Percentiles rank a stretch among this genome's conserved stretches.
Evolutionary conservation across 768 basidiomycete genomes (phyloP).

Genomic region (Sarcomyxa edulis): DNA sequence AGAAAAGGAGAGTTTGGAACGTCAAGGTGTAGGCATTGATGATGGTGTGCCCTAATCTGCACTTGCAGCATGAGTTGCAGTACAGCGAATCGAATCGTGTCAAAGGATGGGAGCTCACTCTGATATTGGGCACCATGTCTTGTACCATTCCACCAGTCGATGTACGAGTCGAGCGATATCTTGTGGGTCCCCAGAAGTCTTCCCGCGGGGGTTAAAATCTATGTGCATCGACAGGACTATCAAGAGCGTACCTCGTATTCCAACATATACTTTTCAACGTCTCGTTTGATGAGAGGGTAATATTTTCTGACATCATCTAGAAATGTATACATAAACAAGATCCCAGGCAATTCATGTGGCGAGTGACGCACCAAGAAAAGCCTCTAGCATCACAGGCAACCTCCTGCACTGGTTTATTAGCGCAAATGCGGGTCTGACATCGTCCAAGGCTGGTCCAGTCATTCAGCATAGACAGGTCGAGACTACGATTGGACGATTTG

Average conservation of each 20-base stretch:
- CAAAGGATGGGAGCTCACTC: slow-evolving; percentile 40
- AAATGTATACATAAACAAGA: too few relatives aligned
- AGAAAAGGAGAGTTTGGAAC: slow-evolving; percentile 75
- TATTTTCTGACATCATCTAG: slow-evolving; percentile 60
- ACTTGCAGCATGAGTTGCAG: not conserved
- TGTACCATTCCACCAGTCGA: slow-evolving; percentile 66
- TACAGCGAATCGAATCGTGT: slow-evolving; percentile 7
- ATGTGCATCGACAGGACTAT: not conserved
- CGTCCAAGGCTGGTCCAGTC: slow-evolving; percentile 35
- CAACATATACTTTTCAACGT: slow-evolving; percentile 52
- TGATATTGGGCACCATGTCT: slow-evolving; percentile 62
- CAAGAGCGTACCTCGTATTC: slow-evolving; percentile 50
- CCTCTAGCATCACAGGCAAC: slow-evolving; percentile 61
- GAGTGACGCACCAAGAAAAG: slow-evolving; percentile 55
- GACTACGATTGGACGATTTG: not conserved
- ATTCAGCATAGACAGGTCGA: slow-evolving; percentile 1
- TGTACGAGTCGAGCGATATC: slow-evolving; percentile 50
- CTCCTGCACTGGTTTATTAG: slow-evolving; percentile 52
- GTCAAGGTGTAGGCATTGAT: slow-evolving; percentile 56
- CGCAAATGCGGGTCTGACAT: slow-evolving; percentile 52
- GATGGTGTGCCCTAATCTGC: slow-evolving; percentile 58
- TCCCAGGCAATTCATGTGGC: too few relatives aligned
- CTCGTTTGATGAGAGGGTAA: slow-evolving; percentile 53
- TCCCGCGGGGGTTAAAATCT: not conserved
- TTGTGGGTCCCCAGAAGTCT: slow-evolving; percentile 44